phyloP scores from a whole-genome alignment of 1,284 basidiomycete species.

The Leccinum pseudoinsigne region DNA sequence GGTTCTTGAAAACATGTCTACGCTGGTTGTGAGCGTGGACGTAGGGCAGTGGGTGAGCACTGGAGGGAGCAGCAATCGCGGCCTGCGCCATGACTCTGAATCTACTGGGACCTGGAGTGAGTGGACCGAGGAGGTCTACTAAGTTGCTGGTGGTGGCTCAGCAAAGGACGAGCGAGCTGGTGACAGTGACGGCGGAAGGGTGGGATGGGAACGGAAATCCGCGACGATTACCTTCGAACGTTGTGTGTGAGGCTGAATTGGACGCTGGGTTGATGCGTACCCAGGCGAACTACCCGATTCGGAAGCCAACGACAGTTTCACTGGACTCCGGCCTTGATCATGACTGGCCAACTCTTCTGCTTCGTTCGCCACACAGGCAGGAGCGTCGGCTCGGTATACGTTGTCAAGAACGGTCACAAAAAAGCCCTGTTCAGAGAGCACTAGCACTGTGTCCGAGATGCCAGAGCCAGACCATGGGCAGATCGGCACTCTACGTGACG shows the following conservation, averaged over 20 bases:
- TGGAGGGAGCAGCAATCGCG: conserved; percentile 21
- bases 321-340: conserved; percentile 86
- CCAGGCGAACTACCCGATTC: conserved; percentile 25
- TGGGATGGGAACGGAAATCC: conserved; percentile 25
- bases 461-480: conserved; percentile 99
- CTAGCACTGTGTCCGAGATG: conserved; percentile 12
- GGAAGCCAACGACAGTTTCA: conserved; percentile 23
- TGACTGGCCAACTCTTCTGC: conserved; percentile 97
- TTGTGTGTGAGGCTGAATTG: conserved; percentile 19
- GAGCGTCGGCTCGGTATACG: conserved; percentile 65
- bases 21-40: conserved; percentile 33
- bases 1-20: conserved; percentile 48
- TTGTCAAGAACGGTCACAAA: conserved; percentile 88
- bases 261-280: conserved; percentile 14
- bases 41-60: conserved; percentile 29
- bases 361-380: conserved; percentile 87
- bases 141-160: conserved; percentile 12
- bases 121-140: conserved; percentile 3
- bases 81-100: conserved; percentile 28
- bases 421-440: conserved; percentile 85
- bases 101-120: neutral
- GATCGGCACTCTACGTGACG: conserved; percentile 95
- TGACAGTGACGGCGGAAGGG: conserved; percentile 10
- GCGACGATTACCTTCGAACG: conserved; percentile 27
- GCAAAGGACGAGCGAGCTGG: conserved; percentile 4